Evolutionary conservation across 2,329 filamentous ascomycete species (phyloP), one percentile per base, ranked within the genome.

Genomic region (Fusarium sp.): DNA sequence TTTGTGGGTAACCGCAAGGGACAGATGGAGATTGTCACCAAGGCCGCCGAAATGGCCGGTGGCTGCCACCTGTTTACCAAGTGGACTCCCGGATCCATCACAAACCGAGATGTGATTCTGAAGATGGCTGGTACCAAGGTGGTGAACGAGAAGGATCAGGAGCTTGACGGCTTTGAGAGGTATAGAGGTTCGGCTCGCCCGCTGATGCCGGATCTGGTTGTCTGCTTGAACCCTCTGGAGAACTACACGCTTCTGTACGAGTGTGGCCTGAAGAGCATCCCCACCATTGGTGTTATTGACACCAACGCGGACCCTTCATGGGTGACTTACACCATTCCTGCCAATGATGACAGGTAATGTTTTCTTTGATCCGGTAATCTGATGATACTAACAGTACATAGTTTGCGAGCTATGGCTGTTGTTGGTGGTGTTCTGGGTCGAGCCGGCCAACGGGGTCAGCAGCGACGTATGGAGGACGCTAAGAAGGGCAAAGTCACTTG

Each of bases 241-340:
- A 98, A 99, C 83, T 94, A 93, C 79, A 91, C 95, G 8, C 81
- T 98, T 81, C 86, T 99, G 79, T 94, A 96, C 83, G 96, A 99
- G 86, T 98, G 96, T 81, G 94, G 93, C 0, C 81, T 95, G 66
- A 92, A 94, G 80, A 94, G 92, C 79, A 93, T 99, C 66, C 96
- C 96, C 1, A 98, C 96, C 0, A 96, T 99, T 78, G 96, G 96
- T 55, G 88, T 99, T 66, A 93, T 98, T 75, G 96, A 99, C 83
- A 98, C 96, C 1, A 93, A 99, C 82, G 92, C 92, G 3, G 93
- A 98, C 83, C 94, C 96, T 1, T 94, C 94, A 0, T 96, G 94
- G 90, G 95, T 98, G 59, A 98, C 96, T 5, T 99, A 99, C 81
- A 93, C 94, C 16, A 98, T 99, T 76, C 96, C 96, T 2, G 94